A percentile compares a stretch with the other conserved stretches of the same genome.
Evolutionary conservation across 1,284 basidiomycete genomes (phyloP).

Genomic region (Stygiomarasmius scandens): DNA sequence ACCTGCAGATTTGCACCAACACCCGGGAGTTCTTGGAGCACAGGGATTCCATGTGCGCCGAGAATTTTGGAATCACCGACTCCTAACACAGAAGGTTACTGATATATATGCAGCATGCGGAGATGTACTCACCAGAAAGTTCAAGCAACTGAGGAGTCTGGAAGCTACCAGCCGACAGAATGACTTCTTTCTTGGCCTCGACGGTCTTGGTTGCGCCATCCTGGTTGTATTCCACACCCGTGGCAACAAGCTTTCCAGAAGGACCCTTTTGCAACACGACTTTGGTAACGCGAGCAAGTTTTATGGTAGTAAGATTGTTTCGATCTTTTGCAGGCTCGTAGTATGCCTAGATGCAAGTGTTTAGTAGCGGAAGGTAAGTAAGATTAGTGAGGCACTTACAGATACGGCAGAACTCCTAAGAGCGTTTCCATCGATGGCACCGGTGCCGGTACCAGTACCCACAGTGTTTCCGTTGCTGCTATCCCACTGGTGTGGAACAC

Average conservation of each 20-base stretch:
- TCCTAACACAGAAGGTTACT: background rate
- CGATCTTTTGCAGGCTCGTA: conserved; percentile 9
- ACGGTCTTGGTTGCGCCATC: background rate
- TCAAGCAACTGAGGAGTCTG: background rate
- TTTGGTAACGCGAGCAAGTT: background rate
- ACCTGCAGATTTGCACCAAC: conserved; percentile 12
- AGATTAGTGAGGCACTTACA: too few relatives aligned
- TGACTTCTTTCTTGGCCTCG: background rate
- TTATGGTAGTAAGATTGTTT: conserved; percentile 5
- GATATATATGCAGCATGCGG: background rate
- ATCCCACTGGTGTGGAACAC: too few relatives aligned
- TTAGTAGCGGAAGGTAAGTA: too few relatives aligned
- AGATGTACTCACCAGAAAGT: background rate
- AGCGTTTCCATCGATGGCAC: too few relatives aligned
- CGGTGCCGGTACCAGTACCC: too few relatives aligned
- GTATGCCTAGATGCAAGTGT: conserved; percentile 7
- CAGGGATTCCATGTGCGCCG: background rate
- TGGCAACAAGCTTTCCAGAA: background rate
- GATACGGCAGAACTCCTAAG: too few relatives aligned
- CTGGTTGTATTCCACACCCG: conserved; percentile 3
- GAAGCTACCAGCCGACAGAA: conserved; percentile 2
- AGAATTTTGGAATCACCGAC: conserved; percentile 2
- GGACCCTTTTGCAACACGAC: background rate
- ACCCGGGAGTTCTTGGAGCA: background rate
- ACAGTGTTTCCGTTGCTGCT: too few relatives aligned